Conservation (phyloP, 2,329 filamentous ascomycete species). For the Pseudocercospora fijiensis region DNA sequence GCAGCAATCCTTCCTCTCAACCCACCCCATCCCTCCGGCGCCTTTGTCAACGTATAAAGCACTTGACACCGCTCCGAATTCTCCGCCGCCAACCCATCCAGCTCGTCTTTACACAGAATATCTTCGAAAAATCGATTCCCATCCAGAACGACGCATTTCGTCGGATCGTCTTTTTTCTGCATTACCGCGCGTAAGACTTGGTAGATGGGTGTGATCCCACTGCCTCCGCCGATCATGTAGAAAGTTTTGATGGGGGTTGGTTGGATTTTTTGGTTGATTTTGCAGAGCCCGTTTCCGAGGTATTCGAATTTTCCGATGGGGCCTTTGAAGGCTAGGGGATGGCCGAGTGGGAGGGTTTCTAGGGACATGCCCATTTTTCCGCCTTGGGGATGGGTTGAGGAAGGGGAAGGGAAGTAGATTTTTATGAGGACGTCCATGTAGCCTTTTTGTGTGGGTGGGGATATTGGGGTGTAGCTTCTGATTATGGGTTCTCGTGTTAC, state of each 20-base stretch:
- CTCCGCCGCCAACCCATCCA: slow-evolving; percentile 61
- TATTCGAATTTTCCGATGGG: slow-evolving; percentile 86
- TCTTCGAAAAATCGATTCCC: slow-evolving; percentile 77
- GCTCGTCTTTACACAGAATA: slow-evolving; percentile 73
- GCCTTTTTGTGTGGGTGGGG: slow-evolving; percentile 61
- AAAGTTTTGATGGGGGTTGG: slow-evolving; percentile 65
- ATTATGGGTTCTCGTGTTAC: slow-evolving; percentile 71
- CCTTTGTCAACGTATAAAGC: slow-evolving; percentile 67
- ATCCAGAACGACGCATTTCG: slow-evolving; percentile 70
- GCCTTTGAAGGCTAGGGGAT: slow-evolving; percentile 80
- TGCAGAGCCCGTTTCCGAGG: slow-evolving; percentile 63
- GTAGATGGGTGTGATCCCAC: slow-evolving; percentile 89
- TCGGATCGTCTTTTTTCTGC: slow-evolving; percentile 61
- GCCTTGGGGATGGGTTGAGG: slow-evolving; percentile 57
- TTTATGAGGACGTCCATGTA: slow-evolving; percentile 76
- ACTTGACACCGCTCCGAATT: slow-evolving; percentile 62
- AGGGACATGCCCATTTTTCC: slow-evolving; percentile 82
- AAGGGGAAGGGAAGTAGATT: slow-evolving; percentile 68
- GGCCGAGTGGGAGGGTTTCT: slow-evolving; percentile 68
- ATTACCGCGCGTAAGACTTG: slow-evolving; percentile 76
- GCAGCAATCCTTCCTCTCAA: slow-evolving; percentile 65
- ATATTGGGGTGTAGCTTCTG: slow-evolving; percentile 83
- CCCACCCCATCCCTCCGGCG: slow-evolving; percentile 65
- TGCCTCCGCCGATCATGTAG: slow-evolving; percentile 83
- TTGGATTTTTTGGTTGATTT: slow-evolving; percentile 57